A percentile compares a stretch with the other conserved stretches of the same genome.
These are phyloP conservation scores for Dichotomopilus funicola DNA, from an alignment of 2,329 filamentous ascomycete genomes.

Conservation along the genomic window DNA sequence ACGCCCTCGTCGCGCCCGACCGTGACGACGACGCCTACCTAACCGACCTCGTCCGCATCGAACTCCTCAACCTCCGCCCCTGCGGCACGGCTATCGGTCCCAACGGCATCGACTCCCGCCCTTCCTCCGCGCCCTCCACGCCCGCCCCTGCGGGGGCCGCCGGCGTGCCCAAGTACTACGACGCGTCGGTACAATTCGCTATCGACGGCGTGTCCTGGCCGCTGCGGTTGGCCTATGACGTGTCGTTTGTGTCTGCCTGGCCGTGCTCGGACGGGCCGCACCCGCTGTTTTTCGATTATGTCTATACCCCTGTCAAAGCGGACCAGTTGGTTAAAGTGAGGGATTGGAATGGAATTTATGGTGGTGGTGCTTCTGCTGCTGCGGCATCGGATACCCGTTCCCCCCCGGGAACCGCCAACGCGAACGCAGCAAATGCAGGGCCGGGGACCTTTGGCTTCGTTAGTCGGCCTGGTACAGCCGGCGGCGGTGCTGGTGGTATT, in stretches of 20 bases:
- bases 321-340: constrained; percentile 60
- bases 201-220: constrained; percentile 59
- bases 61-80: constrained; percentile 56
- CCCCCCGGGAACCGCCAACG: too few species aligned
- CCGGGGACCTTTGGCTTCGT: too few species aligned
- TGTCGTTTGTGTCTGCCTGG: constrained; percentile 60
- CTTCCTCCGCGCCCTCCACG: constrained; percentile 13
- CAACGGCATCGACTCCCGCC: neutral
- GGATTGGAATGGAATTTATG: constrained; percentile 48
- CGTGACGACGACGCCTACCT: constrained; percentile 40
- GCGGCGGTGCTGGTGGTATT: neutral
- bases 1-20: constrained; percentile 54
- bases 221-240: constrained; percentile 55
- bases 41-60: constrained; percentile 61
- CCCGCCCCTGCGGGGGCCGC: constrained; percentile 26
- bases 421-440: too few species aligned
- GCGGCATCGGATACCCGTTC: too few species aligned
- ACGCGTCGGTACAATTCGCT: constrained; percentile 57
- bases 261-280: constrained; percentile 59
- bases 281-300: constrained; percentile 67
- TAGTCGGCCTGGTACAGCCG: neutral
- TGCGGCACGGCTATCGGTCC: constrained; percentile 23
- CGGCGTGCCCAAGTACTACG: constrained; percentile 42
- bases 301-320: constrained; percentile 50
- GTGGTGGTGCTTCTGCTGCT: neutral